phyloP scores from a whole-genome alignment of 768 basidiomycete genomes.

The Lentinula boryana region DNA sequence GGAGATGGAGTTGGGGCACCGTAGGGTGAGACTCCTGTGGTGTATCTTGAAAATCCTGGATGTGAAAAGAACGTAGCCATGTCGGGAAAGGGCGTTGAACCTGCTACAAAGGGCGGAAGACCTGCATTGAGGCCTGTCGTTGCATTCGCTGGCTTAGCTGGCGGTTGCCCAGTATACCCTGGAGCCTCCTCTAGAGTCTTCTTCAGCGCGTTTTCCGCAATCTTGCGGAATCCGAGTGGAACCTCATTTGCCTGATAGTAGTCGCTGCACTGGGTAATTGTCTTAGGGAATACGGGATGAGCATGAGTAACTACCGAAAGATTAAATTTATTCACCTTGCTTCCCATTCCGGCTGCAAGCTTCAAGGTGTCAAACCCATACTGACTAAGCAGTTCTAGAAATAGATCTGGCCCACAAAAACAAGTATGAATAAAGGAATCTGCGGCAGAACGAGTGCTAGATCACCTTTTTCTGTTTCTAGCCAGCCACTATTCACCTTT shows the following conservation, averaged over 20 bases:
- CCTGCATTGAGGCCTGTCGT: neutral
- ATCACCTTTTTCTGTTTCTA: constrained; percentile 62
- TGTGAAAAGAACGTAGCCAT: constrained; percentile 1
- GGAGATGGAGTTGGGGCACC: neutral
- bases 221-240: constrained; percentile 32
- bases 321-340: constrained; percentile 35
- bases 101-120: neutral
- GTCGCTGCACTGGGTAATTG: constrained; percentile 38
- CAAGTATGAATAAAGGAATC: neutral
- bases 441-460: constrained; percentile 1
- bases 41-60: constrained; percentile 2
- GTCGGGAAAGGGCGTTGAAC: neutral
- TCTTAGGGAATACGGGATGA: constrained; percentile 2
- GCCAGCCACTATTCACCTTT: constrained; percentile 39
- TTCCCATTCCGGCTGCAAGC: constrained; percentile 64
- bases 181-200: neutral
- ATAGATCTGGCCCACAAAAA: constrained; percentile 32
- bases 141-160: neutral
- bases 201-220: constrained; percentile 21
- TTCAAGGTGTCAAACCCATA: constrained; percentile 64
- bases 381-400: constrained; percentile 50
- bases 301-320: neutral
- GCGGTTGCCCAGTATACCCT: neutral
- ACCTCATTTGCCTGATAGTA: constrained; percentile 41
- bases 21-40: constrained; percentile 4